phyloP scores from a whole-genome alignment of 163 green algal species.

The Chloroidium sp. region DNA sequence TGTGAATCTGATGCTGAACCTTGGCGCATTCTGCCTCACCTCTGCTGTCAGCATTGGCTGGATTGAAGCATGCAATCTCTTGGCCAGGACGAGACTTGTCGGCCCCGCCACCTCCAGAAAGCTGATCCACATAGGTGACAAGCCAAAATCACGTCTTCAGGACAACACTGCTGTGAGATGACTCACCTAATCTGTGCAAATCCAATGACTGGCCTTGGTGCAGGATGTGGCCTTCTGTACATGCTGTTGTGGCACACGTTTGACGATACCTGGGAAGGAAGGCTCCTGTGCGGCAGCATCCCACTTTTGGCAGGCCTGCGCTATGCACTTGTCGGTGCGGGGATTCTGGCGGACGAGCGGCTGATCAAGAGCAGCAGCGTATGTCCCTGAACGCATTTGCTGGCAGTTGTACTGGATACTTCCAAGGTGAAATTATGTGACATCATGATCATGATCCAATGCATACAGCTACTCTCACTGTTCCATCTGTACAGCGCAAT shows the following conservation, averaged over 20 bases:
- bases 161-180: too few species aligned
- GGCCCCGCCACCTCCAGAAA: neutral
- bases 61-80: neutral
- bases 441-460: too few species aligned
- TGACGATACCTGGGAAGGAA: neutral
- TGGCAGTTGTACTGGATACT: too few species aligned
- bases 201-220: too few species aligned
- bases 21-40: too few species aligned
- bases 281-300: neutral
- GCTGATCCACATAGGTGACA: constrained; percentile 6
- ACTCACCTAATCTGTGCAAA: too few species aligned
- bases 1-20: too few species aligned
- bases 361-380: constrained; percentile 2
- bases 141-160: too few species aligned
- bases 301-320: neutral
- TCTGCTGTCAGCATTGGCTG: neutral
- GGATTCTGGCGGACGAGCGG: neutral
- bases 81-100: neutral
- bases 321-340: neutral
- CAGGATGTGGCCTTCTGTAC: constrained; percentile 1
- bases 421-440: too few species aligned
- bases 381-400: too few species aligned
- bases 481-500: too few species aligned
- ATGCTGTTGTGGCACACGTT: neutral
- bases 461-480: too few species aligned